Base-by-base conservation (phyloP, 768 basidiomycete genomes). In the Amanita thiersii region DNA sequence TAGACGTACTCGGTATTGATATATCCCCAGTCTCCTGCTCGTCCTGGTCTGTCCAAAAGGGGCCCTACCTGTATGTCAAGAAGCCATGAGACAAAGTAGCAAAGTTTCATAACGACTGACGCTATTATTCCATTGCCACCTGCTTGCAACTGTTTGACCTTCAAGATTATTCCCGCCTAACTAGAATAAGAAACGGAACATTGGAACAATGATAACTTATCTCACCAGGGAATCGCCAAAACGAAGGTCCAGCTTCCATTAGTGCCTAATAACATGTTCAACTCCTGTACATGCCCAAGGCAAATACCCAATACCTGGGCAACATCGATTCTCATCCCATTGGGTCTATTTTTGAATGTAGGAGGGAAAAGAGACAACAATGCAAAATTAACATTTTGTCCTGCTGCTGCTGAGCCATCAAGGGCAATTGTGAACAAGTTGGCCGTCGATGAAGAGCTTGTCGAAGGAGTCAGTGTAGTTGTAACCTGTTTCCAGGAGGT, bases 71-170 rank as follows among this genome's bases (percentile, higher is more conserved):
- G n/a, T n/a, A n/a, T 1, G 3, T 30, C 29, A 30, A 14, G 9
- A 30, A 66, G 50, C 2, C 75, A 65, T 0, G 75, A 75, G 46
- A 33, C 11, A 17, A 5, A 18, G 15, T 2, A 17, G 20, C 17
- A 17, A 12, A n/a, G 1, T 9, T 15, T 20, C n/a, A 23, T n/a
- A 19, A 28, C 7, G 4, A 39, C 47, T 10, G n/a, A 80, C 64
- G 4, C 79, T 82, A 4, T 67, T 64, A 48, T 78, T 74, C 81
- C 81, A 83, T 50, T 74, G 67, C 81, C 81, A 83, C 9, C 80
- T 62, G 0, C 67, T 65, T 4, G 57, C 66, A 17, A 61, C 55
- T 1, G 70, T 73, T 57, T 75, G 66, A 2, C 79, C 80, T 70
- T 82, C 79, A 36, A 81, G 55, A 49, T 81, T 81, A 46, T 79